Base-by-base conservation (phyloP, 345 rosid genomes). In the Syzygium grande region DNA sequence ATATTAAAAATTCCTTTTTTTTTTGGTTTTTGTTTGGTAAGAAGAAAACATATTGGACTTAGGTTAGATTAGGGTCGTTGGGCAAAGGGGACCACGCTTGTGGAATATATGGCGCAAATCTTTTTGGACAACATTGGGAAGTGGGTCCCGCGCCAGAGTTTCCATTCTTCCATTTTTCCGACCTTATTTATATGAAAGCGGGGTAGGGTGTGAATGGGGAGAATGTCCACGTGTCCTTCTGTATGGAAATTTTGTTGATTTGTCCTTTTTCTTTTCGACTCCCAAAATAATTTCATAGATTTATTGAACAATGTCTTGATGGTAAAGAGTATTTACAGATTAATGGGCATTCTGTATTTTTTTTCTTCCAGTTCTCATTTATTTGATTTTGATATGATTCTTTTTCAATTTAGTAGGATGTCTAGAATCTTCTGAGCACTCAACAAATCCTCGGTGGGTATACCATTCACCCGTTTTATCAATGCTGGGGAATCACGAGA, bases 361-460 rank as follows among this genome's bases (percentile, higher is more conserved):
- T 13, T n/a, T 63, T 14, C 13, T 43, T 43, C 46, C 46, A 30
- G n/a, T 61, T 61, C 19, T 13, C 0, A 1, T 61, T n/a, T n/a
- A 63, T 63, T n/a, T 63, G 0, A 29, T 63, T 29, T 63, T 7
- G 21, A 63, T 29, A 29, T 63, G 4, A 29, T 63, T 7, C 14
- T n/a, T 16, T 29, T 63, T 14, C 13, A n/a, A n/a, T 12, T n/a
- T 61, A n/a, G n/a, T 61, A n/a, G 4, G 1, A 61, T 12, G 0
- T 61, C 0, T 13, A 0, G 4, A 61, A 61, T 0, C 13, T 27
- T 13, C 1, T 27, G 12, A 14, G 2, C 4, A 61, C 34, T 61
- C 0, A 5, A 61, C 2, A 63, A 14, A 63, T 6, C 9, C 15
- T 2, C 0, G 5, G 14, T 0, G 1, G 2, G 29, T 29, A 3